Conservation (phyloP, 306 rosid species). For the Pterocarpus macrocarpus region DNA sequence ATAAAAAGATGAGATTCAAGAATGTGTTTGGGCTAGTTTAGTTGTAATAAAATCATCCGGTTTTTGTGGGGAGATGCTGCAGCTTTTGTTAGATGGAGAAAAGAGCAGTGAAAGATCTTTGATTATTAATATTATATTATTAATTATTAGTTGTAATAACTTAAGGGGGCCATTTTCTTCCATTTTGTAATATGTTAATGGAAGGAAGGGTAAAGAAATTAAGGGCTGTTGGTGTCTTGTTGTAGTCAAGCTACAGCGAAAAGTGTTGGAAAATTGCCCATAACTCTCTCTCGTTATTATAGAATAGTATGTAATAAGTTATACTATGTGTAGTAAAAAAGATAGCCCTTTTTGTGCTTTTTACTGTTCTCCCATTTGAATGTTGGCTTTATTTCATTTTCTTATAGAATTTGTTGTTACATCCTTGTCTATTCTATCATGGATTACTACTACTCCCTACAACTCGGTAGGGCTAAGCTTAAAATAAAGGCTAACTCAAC, state of each 20-base stretch:
- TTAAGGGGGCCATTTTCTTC: slow-evolving; percentile 45
- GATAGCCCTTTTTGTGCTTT: background rate
- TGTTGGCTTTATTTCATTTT: background rate
- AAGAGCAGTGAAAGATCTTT: slow-evolving; percentile 41
- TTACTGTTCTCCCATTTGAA: background rate
- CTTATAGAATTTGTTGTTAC: background rate
- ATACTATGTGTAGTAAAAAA: slow-evolving; percentile 39
- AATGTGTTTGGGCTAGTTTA: slow-evolving; percentile 59
- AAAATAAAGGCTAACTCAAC: background rate
- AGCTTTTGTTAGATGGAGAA: slow-evolving; percentile 41
- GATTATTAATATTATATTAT: slow-evolving; percentile 12
- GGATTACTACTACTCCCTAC: background rate
- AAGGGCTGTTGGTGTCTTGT: background rate
- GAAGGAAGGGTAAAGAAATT: background rate
- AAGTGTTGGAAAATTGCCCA: slow-evolving; percentile 38
- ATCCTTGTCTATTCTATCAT: background rate
- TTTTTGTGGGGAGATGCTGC: slow-evolving; percentile 68
- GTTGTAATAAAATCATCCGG: slow-evolving; percentile 71
- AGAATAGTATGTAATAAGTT: slow-evolving; percentile 41
- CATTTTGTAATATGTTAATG: slow-evolving; percentile 23
- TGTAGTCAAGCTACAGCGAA: slow-evolving; percentile 5
- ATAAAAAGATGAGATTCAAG: slow-evolving; percentile 55
- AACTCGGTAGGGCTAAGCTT: background rate
- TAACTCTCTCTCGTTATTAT: slow-evolving; percentile 8
- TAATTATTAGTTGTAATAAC: slow-evolving; percentile 57